phyloP scores from a whole-genome alignment of 805 yeast genomes.

The Barnettozyma botsteinii region DNA sequence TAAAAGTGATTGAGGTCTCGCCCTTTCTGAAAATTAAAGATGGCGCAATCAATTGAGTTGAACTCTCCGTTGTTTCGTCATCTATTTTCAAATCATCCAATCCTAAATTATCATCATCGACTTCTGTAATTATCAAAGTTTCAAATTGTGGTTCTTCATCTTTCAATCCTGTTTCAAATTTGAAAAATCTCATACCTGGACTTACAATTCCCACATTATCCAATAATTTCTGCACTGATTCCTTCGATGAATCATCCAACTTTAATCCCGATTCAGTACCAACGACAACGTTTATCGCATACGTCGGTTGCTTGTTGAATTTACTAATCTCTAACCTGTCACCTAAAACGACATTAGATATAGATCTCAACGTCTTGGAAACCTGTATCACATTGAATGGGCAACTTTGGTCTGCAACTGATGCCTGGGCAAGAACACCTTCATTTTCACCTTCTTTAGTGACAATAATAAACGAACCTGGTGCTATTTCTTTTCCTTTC shows the following conservation, averaged over 20 bases:
- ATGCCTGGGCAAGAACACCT: slow-evolving; percentile 41
- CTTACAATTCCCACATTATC: slow-evolving; percentile 54
- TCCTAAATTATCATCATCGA: slow-evolving; percentile 29
- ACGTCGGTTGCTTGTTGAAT: slow-evolving; percentile 43
- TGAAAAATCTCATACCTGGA: slow-evolving; percentile 43
- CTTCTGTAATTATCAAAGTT: slow-evolving; percentile 20
- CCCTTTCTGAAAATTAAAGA: slow-evolving; percentile 40
- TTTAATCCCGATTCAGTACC: slow-evolving; percentile 24
- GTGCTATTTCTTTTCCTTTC: slow-evolving; percentile 39
- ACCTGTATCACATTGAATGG: slow-evolving; percentile 40
- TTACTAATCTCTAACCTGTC: slow-evolving; percentile 46
- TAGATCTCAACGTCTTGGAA: slow-evolving; percentile 39
- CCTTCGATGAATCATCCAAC: slow-evolving; percentile 23
- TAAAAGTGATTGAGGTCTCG: slow-evolving; percentile 24
- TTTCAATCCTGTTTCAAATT: slow-evolving; percentile 16
- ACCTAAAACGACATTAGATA: slow-evolving; percentile 42
- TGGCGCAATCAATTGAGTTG: slow-evolving; percentile 36
- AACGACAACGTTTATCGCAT: slow-evolving; percentile 33
- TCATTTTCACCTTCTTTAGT: slow-evolving; percentile 37
- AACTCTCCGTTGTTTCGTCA: slow-evolving; percentile 10
- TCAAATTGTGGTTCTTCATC: slow-evolving; percentile 16
- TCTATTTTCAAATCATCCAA: slow-evolving; percentile 24
- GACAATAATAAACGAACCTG: slow-evolving; percentile 42
- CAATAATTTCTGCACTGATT: slow-evolving; percentile 36
- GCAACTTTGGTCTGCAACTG: slow-evolving; percentile 30